Conservation (phyloP, 2,329 filamentous ascomycete species). For the Beauveria varroae region DNA sequence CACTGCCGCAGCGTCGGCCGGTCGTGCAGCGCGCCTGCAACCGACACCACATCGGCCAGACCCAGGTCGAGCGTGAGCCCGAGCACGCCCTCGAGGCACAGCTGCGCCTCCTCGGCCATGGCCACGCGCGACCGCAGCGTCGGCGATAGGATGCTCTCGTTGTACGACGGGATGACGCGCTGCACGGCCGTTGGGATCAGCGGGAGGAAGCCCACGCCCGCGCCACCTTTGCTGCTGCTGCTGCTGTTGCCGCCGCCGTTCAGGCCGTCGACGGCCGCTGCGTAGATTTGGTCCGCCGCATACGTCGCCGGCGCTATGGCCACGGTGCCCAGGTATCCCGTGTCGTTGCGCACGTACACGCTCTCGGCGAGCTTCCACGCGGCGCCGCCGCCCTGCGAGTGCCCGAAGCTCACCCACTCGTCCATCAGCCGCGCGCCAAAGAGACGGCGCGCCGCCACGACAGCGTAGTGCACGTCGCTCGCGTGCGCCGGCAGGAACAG, state of each 20-base stretch:
- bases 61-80: conserved; percentile 6
- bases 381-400: conserved; percentile 16
- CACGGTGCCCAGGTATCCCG: conserved; percentile 13
- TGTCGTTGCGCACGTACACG: conserved; percentile 3
- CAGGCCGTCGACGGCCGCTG: neutral
- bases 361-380: conserved; percentile 17
- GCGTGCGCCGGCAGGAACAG: conserved; percentile 8
- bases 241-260: neutral
- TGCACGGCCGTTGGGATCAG: neutral
- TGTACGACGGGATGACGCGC: conserved; percentile 1
- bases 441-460: conserved; percentile 9
- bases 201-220: neutral
- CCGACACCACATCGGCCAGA: neutral
- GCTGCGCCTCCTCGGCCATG: neutral
- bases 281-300: neutral
- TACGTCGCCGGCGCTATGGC: conserved; percentile 14
- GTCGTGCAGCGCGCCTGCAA: neutral
- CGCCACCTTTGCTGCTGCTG: neutral
- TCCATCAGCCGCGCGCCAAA: conserved; percentile 9
- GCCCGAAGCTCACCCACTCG: conserved; percentile 14
- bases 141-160: neutral
- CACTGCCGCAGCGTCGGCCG: conserved; percentile 1
- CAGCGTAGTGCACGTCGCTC: conserved; percentile 14
- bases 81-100: neutral
- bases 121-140: neutral